phyloP scores from a whole-genome alignment of 2,329 filamentous ascomycete genomes.

The Teratosphaeria zuluensis region DNA sequence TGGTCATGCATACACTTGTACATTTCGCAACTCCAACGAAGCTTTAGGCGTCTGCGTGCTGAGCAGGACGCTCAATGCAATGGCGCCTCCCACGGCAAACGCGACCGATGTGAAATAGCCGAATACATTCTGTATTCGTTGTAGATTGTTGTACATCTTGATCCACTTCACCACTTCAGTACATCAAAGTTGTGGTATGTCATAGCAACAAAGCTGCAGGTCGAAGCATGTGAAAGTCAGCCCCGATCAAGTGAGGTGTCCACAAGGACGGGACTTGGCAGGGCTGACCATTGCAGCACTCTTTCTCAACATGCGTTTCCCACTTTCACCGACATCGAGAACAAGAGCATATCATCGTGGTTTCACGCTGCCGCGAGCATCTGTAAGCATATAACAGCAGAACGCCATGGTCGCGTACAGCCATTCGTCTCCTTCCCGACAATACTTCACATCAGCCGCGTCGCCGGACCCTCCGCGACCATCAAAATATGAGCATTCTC shows the following conservation, averaged over 20 bases:
- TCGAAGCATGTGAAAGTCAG: neutral
- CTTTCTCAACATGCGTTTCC: too few species aligned
- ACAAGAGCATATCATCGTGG: too few species aligned
- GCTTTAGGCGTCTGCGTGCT: slow-evolving; percentile 58
- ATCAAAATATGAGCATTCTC: too few species aligned
- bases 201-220: neutral
- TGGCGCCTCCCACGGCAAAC: slow-evolving; percentile 67
- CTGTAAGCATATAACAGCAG: too few species aligned
- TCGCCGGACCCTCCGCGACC: too few species aligned
- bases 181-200: neutral
- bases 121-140: slow-evolving; percentile 83
- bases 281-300: neutral
- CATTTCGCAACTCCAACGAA: slow-evolving; percentile 57
- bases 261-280: neutral
- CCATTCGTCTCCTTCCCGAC: too few species aligned
- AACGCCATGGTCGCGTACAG: too few species aligned
- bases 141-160: slow-evolving; percentile 77
- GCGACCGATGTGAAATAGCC: slow-evolving; percentile 96
- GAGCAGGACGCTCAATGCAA: slow-evolving; percentile 70
- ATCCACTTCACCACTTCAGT: neutral
- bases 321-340: too few species aligned
- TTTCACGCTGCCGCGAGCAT: too few species aligned
- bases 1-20: slow-evolving; percentile 63
- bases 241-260: neutral
- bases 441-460: too few species aligned